Conservation (phyloP, 805 yeast genomes). For the Kuraishia molischiana region DNA sequence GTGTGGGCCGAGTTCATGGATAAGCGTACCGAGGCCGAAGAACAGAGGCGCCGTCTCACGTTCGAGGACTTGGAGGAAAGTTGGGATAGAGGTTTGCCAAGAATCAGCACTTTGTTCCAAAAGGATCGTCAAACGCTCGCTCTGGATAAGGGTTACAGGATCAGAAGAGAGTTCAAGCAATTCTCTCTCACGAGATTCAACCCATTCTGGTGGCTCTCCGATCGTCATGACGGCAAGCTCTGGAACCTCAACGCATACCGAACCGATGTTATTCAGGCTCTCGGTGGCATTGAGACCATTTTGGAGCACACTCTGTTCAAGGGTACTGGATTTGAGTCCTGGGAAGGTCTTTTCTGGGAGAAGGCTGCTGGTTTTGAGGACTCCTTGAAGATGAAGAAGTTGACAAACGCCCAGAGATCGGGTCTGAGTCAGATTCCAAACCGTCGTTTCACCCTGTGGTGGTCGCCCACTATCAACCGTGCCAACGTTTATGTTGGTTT, state of each 20-base stretch:
- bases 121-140: conserved; percentile 92
- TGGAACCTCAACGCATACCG: conserved; percentile 93
- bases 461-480: conserved; percentile 98
- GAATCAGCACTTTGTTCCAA: conserved; percentile 91
- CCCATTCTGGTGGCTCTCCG: conserved; percentile 96
- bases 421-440: conserved; percentile 97
- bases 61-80: conserved; percentile 89
- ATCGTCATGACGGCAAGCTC: conserved; percentile 88
- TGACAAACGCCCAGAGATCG: conserved; percentile 95
- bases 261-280: conserved; percentile 92
- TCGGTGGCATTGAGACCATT: conserved; percentile 96
- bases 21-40: conserved; percentile 78
- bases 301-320: conserved; percentile 90
- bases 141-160: conserved; percentile 87
- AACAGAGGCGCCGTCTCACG: conserved; percentile 76
- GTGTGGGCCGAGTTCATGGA: conserved; percentile 98
- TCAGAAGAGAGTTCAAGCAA: conserved; percentile 70
- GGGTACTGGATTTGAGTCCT: conserved; percentile 94
- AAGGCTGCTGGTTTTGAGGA: conserved; percentile 97
- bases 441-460: conserved; percentile 95
- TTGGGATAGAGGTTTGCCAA: conserved; percentile 96
- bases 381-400: conserved; percentile 84
- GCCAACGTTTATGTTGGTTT: conserved; percentile 98
- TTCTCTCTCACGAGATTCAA: conserved; percentile 63
- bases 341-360: conserved; percentile 99